Conservation (phyloP, 2,329 filamentous ascomycete genomes). For the Ophiocordyceps sinensis region DNA sequence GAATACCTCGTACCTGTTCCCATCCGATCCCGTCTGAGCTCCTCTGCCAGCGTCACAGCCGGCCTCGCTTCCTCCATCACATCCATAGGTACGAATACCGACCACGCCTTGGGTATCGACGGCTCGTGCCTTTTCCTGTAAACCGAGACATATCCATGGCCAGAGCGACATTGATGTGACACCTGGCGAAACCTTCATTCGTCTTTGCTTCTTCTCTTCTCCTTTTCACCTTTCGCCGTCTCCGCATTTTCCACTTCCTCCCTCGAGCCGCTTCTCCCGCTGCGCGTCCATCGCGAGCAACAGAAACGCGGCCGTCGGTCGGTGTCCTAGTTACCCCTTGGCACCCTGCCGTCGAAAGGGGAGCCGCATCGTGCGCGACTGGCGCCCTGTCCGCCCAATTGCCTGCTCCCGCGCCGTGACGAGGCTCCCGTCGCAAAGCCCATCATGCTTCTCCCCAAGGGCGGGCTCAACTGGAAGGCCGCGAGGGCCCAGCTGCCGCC, state of each 20-base stretch:
- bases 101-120: too few species aligned
- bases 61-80: too few species aligned
- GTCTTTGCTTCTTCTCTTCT: background rate
- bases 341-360: background rate
- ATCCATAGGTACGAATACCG: too few species aligned
- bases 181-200: too few species aligned
- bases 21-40: too few species aligned
- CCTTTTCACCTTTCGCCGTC: background rate
- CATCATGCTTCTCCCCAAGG: constrained; percentile 80
- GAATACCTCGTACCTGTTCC: too few species aligned
- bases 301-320: background rate
- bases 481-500: constrained; percentile 68
- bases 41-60: too few species aligned
- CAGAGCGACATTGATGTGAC: too few species aligned
- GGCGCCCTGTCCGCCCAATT: too few species aligned
- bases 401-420: background rate
- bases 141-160: too few species aligned
- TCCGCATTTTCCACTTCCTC: background rate
- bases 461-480: constrained; percentile 84
- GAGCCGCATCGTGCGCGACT: background rate
- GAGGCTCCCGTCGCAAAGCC: background rate
- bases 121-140: too few species aligned
- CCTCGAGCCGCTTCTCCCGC: background rate
- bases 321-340: background rate
- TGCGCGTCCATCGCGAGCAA: background rate